phyloP scores from a whole-genome alignment of 306 rosid species.

The Notholithocarpus densiflorus region DNA sequence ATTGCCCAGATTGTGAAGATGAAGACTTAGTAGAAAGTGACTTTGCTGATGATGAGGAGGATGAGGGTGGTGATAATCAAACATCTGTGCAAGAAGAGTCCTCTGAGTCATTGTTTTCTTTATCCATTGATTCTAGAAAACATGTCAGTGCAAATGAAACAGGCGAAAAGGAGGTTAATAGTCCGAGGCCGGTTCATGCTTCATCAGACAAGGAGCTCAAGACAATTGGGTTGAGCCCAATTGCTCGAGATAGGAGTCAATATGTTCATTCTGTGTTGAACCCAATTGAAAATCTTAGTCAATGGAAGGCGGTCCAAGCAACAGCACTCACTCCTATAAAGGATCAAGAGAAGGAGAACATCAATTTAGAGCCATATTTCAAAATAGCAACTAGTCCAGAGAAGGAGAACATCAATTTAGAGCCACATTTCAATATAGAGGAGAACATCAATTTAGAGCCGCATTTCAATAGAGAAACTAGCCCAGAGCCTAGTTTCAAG shows the following conservation, averaged over 20 bases:
- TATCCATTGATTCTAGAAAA: conserved; percentile 36
- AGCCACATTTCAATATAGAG: neutral
- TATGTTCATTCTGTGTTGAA: conserved; percentile 35
- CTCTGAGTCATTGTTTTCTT: conserved; percentile 49
- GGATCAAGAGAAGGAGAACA: conserved; percentile 58
- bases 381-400: conserved; percentile 22
- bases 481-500: conserved; percentile 42
- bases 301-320: conserved; percentile 36
- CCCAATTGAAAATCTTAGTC: conserved; percentile 57
- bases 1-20: conserved; percentile 13
- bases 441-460: no score
- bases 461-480: neutral
- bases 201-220: conserved; percentile 2
- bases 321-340: conserved; percentile 14
- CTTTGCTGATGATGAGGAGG: neutral
- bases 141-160: conserved; percentile 8
- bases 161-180: conserved; percentile 34
- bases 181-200: conserved; percentile 18
- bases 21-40: no score
- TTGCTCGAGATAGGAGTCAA: conserved; percentile 3
- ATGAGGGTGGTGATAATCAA: neutral
- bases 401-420: conserved; percentile 48
- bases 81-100: conserved; percentile 20
- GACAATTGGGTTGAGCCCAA: conserved; percentile 9
- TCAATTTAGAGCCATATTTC: conserved; percentile 19